Evolutionary conservation across 441 rosid genomes (phyloP).

Genomic region (Dalechampia spathulata): DNA sequence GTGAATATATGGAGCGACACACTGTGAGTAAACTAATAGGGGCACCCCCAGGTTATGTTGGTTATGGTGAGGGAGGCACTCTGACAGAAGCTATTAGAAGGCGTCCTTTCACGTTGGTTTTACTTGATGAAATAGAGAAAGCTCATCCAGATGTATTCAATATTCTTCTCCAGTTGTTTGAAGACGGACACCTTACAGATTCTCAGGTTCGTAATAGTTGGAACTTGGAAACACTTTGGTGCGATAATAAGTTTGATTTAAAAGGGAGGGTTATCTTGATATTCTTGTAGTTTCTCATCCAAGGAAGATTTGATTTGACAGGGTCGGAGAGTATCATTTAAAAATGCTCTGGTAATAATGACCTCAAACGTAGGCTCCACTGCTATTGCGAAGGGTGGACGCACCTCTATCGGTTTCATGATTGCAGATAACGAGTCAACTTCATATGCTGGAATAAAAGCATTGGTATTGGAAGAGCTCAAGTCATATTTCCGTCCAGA

Average conservation of each 20-base stretch:
- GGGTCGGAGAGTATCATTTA: constrained; percentile 43
- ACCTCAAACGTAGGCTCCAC: constrained; percentile 43
- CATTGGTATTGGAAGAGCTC: constrained; percentile 25
- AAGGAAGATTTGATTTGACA: constrained; percentile 21
- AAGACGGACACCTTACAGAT: constrained; percentile 51
- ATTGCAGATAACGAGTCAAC: constrained; percentile 18
- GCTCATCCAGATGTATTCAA: constrained; percentile 51
- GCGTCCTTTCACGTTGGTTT: constrained; percentile 39
- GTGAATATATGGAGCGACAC: constrained; percentile 57
- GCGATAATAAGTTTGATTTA: too few species aligned
- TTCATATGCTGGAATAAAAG: constrained; percentile 26
- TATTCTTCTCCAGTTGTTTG: constrained; percentile 45
- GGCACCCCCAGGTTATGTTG: constrained; percentile 53
- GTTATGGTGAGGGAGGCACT: constrained; percentile 47
- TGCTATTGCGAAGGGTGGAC: constrained; percentile 29
- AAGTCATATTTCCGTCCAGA: constrained; percentile 29
- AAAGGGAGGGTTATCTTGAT: too few species aligned
- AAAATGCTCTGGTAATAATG: constrained; percentile 47
- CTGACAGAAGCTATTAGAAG: constrained; percentile 45
- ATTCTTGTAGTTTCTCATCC: constrained; percentile 11
- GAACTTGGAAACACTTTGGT: too few species aligned
- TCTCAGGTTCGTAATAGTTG: constrained; percentile 41
- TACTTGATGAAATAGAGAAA: constrained; percentile 51
- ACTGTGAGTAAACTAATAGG: constrained; percentile 47
- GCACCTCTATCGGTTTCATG: constrained; percentile 53